A percentile compares a stretch with the other conserved stretches of the same genome.
Evolutionary conservation across 2,329 filamentous ascomycete species (phyloP).

Genomic region (Beauveria rudraprayagi): DNA sequence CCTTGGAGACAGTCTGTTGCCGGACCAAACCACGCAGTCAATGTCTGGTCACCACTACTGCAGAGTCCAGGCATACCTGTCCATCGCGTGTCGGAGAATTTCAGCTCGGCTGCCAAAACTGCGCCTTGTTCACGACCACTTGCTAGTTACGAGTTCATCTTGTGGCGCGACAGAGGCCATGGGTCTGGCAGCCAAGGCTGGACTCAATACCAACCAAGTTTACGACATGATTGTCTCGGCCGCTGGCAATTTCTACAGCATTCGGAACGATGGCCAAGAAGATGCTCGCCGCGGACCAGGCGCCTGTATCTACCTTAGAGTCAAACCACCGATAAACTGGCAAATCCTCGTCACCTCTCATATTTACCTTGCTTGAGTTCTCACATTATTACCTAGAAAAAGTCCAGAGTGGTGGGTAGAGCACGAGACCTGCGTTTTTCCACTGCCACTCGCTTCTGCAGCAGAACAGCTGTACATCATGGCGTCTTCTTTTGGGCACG

Average conservation of each 20-base stretch:
- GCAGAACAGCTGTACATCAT: conserved; percentile 26
- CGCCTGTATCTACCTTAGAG: conserved; percentile 25
- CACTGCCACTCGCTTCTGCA: conserved; percentile 26
- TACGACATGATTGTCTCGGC: conserved; percentile 23
- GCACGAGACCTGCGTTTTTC: conserved; percentile 26
- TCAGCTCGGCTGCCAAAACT: conserved; percentile 29
- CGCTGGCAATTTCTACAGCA: conserved; percentile 40
- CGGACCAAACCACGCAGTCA: neutral
- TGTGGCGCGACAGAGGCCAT: conserved; percentile 42
- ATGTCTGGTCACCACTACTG: neutral
- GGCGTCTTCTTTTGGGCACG: conserved; percentile 20
- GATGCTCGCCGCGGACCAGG: conserved; percentile 43
- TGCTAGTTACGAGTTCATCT: conserved; percentile 46
- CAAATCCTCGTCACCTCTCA: conserved; percentile 13
- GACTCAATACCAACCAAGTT: conserved; percentile 31
- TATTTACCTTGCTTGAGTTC: neutral
- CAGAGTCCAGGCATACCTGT: neutral
- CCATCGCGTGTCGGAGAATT: neutral
- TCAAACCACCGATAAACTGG: conserved; percentile 29
- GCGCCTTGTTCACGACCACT: conserved; percentile 45
- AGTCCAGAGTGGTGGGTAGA: conserved; percentile 19
- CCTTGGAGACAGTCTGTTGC: neutral
- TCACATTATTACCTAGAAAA: neutral
- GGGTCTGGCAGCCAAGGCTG: conserved; percentile 40
- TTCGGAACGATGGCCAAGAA: conserved; percentile 48